Evolutionary conservation across 1,284 basidiomycete genomes (phyloP).

Genomic region (Kwoniella shivajii): DNA sequence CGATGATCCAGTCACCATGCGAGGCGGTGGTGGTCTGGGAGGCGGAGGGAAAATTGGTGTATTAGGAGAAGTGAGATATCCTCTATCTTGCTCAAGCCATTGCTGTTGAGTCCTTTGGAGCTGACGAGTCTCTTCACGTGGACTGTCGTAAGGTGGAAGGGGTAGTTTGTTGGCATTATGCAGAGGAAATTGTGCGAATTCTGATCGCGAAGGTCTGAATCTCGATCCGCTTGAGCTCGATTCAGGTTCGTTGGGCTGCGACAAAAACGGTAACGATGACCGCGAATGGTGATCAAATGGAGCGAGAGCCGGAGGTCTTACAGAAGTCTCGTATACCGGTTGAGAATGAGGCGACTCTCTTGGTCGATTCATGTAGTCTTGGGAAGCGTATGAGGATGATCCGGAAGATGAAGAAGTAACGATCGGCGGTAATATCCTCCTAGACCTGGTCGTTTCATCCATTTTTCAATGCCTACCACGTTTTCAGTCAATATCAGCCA

Average conservation of each 20-base stretch:
- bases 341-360: too few relatives aligned
- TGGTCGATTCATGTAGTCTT: too few relatives aligned
- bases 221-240: neutral
- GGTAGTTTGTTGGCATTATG: slow-evolving; percentile 3
- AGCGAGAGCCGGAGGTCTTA: too few relatives aligned
- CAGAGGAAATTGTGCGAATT: neutral
- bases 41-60: slow-evolving; percentile 5
- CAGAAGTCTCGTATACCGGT: too few relatives aligned
- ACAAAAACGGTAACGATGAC: neutral
- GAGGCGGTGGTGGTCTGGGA: slow-evolving; percentile 6
- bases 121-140: neutral
- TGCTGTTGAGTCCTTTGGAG: neutral
- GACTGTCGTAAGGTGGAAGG: slow-evolving; percentile 7
- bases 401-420: too few relatives aligned
- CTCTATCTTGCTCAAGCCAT: slow-evolving; percentile 7
- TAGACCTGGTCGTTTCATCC: too few relatives aligned
- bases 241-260: neutral
- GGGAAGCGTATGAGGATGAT: too few relatives aligned
- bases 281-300: neutral
- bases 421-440: too few relatives aligned
- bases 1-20: neutral
- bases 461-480: too few relatives aligned
- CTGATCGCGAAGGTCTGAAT: neutral
- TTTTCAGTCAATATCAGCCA: too few relatives aligned
- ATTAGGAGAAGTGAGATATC: neutral